Evolutionary conservation across 1,284 basidiomycete genomes (phyloP).

Genomic region (Tilletia setariae): DNA sequence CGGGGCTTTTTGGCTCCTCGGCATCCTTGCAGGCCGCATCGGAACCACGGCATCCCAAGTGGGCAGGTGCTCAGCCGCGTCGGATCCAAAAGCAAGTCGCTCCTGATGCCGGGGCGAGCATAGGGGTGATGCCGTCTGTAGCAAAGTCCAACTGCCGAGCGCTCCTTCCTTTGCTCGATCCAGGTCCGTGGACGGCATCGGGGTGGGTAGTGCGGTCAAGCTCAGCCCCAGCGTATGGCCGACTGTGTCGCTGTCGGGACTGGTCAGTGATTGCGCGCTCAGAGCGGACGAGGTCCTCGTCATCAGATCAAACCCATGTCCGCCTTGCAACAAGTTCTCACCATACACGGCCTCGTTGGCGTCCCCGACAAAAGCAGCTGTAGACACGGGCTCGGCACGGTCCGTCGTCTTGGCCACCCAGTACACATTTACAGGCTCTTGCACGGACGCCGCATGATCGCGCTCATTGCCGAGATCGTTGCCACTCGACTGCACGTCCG

Average conservation of each 20-base stretch:
- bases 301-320: too few species aligned
- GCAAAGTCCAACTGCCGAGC: background rate
- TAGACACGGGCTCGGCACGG: too few species aligned
- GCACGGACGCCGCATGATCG: too few species aligned
- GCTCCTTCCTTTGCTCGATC: background rate
- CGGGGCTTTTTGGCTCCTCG: background rate
- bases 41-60: background rate
- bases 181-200: slow-evolving; percentile 2
- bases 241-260: slow-evolving; percentile 10
- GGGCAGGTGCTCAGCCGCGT: background rate
- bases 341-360: too few species aligned
- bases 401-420: too few species aligned
- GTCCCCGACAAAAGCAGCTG: too few species aligned
- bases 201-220: background rate
- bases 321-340: too few species aligned
- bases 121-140: slow-evolving; percentile 10
- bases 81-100: background rate
- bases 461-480: too few species aligned
- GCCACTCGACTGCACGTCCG: too few species aligned
- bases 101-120: slow-evolving; percentile 11
- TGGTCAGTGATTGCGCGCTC: background rate
- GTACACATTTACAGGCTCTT: too few species aligned
- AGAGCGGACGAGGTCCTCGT: too few species aligned
- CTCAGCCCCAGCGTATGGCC: background rate
- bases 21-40: background rate